Evolutionary conservation across 208 protist genomes (phyloP).

Genomic region (Crithidia thermophila): DNA sequence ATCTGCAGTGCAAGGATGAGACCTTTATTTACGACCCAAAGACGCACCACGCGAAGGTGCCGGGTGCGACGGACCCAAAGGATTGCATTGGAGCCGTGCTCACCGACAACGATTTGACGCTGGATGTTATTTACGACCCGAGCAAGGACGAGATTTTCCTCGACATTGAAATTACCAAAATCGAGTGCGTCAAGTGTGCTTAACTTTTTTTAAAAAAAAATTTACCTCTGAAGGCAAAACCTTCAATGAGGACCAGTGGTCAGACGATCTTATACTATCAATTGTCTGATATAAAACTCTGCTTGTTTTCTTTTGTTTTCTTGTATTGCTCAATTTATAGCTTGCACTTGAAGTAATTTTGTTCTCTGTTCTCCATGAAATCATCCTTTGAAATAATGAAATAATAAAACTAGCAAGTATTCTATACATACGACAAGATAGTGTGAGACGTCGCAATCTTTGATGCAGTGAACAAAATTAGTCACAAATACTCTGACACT

Average conservation of each 20-base stretch:
- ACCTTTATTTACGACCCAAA: constrained; percentile 62
- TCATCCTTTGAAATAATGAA: no score
- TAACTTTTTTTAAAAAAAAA: background rate
- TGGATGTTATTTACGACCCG: constrained; percentile 50
- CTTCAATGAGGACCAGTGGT: no score
- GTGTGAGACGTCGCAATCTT: no score
- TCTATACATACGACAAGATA: no score
- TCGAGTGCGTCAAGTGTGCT: constrained; percentile 55
- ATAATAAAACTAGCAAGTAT: no score
- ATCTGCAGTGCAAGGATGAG: constrained; percentile 58
- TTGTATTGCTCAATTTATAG: background rate
- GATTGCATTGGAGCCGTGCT: constrained; percentile 74
- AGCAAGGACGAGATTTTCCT: constrained; percentile 47
- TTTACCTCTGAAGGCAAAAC: background rate
- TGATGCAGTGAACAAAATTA: no score
- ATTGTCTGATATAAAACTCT: background rate
- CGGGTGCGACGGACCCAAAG: constrained; percentile 44
- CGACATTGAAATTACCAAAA: constrained; percentile 55
- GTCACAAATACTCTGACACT: no score
- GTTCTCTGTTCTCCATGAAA: no score
- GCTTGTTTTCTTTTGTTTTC: background rate
- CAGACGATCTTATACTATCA: background rate
- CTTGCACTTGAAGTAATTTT: no score
- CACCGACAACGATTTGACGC: constrained; percentile 37
- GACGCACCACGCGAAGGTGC: constrained; percentile 38